Base-by-base conservation (phyloP, 306 rosid genomes). In the Rosa chinensis region DNA sequence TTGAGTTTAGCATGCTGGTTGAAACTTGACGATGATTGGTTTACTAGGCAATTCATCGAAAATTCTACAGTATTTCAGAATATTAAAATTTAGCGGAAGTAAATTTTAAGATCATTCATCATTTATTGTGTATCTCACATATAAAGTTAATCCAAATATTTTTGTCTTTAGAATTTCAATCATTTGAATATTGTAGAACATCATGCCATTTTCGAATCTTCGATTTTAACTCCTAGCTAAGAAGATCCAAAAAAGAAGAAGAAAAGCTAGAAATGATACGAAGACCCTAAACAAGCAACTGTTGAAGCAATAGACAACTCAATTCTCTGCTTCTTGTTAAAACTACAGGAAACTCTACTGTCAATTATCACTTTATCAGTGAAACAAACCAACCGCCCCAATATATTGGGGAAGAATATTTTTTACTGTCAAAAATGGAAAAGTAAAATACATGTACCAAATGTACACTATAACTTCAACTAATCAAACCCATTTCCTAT, bases 401-500 rank as follows among this genome's bases (percentile, higher is more conserved):
- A 18, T 56, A 80, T 59, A 72, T 20, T 44, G 53, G 43, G 50
- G 37, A 44, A 28, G 49, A 70, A 39, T 66, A 11, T 12, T 17
- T 16, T 63, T 28, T 28, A 28, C 42, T 66, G 44, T 66, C 47
- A 37, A 75, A 44, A 71, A 70, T 64, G 77, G 17, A 80, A 61
- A 73, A 78, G 68, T 74, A 56, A 50, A 81, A 70, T 67, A 79
- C 86, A 79, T 59, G 85, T 80, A 43, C 67, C 78, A 75, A 82
- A 75, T 85, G 81, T 83, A 91, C 87, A 86, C 48, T 66, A 82
- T 77, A 28, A 78, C 58, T 67, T 44, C 76, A 77, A 82, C 86
- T 73, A 83, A 84, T 77, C 81, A 80, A 75, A 66, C 55, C 63
- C 66, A 79, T 47, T 66, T 75, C 76, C 87, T 66, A 63, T 62